These are phyloP conservation scores for Huntiella abstrusa DNA, from an alignment of 2,329 filamentous ascomycete species.

Conservation along the genomic window DNA sequence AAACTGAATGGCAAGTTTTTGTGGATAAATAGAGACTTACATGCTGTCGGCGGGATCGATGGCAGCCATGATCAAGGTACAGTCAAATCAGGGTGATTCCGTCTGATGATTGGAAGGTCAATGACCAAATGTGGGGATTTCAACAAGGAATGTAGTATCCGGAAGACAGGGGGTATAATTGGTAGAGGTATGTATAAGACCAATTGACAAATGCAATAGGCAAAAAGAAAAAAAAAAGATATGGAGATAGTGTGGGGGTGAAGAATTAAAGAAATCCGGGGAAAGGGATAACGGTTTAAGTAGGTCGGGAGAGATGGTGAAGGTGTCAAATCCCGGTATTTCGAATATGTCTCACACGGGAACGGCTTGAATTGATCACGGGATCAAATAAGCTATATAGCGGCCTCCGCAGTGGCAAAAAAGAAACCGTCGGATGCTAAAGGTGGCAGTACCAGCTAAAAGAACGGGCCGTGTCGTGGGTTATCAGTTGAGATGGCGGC, in stretches of 20 bases:
- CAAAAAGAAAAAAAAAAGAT: slow-evolving; percentile 1
- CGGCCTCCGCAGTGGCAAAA: no score
- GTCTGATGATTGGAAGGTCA: background rate
- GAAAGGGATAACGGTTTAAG: background rate
- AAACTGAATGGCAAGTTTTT: slow-evolving; percentile 25
- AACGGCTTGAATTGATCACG: no score
- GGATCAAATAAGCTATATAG: no score
- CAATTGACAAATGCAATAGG: background rate
- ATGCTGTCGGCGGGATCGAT: slow-evolving; percentile 8
- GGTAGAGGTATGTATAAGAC: background rate
- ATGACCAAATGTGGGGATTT: background rate
- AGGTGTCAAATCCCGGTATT: background rate
- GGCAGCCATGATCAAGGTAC: slow-evolving; percentile 26
- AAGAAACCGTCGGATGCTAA: no score
- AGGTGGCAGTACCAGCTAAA: no score
- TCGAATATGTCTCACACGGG: background rate
- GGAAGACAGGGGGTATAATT: slow-evolving; percentile 2
- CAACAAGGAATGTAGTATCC: slow-evolving; percentile 1
- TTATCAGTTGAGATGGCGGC: no score
- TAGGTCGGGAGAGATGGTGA: background rate
- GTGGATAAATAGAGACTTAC: slow-evolving; percentile 2
- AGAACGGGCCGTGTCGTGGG: no score
- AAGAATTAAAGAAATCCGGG: background rate
- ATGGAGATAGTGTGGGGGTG: background rate
- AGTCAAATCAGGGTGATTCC: background rate